Base-by-base conservation (phyloP, 164 flowering plant genomes). In the Tetracentron sinense region DNA sequence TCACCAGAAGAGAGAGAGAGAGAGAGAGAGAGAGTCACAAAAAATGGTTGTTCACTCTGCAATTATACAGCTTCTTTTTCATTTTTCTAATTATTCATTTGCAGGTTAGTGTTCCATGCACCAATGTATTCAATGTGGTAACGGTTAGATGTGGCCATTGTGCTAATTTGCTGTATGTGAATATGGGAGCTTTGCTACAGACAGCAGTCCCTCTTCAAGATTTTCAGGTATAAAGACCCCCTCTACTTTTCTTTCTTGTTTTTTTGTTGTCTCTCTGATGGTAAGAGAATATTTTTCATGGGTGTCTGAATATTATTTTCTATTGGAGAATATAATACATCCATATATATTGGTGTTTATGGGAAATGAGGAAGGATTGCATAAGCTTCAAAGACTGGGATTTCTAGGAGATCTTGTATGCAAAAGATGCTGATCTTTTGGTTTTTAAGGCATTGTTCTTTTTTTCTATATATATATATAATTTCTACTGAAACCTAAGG, bases 101-200 rank as follows among this genome's bases (percentile, higher is more conserved):
- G 57, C 85, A 90, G 97, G 97, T 91, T 2, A 84, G 81, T 58
- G 88, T 89, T 60, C 96, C 96, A 69, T 62, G 82, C 77, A 76
- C 27, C 65, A 84, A 72, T 69, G 15, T 86, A 71, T 70, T 68
- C 71, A 85, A 67, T 42, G 68, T 79, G 0, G 93, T 87, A 58
- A 86, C 97, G 1, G 88, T 91, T 15, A 82, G 97, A 75, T 91
- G 97, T 60, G 97, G 97, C 68, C 97, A 89, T 68, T 91, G 97
- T 62, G 68, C 85, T 23, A 89, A 85, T 72, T 61, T 89, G 73
- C 73, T 85, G 64, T 76, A 88, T 38, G 88, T 87, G 10, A 92
- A 84, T 69, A 81, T 87, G 82, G 85, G 83, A 58, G 82, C 83
- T 72, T 69, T 84, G 58, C 77, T 80, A 54, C 96, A 84, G 53